These are phyloP conservation scores for Pontederia paniculata DNA, from an alignment of 176 grass and related monocot species.

Conservation along the genomic window DNA sequence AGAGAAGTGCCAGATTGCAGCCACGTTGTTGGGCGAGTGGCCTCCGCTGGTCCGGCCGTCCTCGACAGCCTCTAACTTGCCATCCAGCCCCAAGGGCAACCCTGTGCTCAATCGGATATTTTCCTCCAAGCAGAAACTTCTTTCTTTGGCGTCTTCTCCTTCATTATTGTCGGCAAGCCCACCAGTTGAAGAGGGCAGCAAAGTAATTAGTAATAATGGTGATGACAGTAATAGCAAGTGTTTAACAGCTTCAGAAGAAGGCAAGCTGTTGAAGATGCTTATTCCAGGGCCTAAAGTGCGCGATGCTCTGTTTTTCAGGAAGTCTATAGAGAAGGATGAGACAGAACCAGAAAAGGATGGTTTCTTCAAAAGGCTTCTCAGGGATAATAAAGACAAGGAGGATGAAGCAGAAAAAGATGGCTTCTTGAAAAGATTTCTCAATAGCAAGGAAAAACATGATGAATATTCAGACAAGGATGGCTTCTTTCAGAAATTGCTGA, in stretches of 20 bases:
- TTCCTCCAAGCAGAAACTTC: conserved; percentile 69
- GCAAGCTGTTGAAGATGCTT: conserved; percentile 78
- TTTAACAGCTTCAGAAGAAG: conserved; percentile 53
- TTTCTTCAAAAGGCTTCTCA: conserved; percentile 9
- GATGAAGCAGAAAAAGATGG: conserved; percentile 52
- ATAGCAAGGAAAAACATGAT: conserved; percentile 69
- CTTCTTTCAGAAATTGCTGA: conserved; percentile 45
- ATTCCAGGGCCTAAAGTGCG: conserved; percentile 79
- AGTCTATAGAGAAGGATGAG: conserved; percentile 72
- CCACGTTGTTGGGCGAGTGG: conserved; percentile 75
- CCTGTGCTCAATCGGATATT: conserved; percentile 82
- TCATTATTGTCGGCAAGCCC: conserved; percentile 37
- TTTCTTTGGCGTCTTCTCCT: conserved; percentile 63
- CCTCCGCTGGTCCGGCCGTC: conserved; percentile 35
- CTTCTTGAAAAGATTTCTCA: conserved; percentile 85
- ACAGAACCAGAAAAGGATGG: conserved; percentile 37
- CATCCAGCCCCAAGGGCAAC: conserved; percentile 54
- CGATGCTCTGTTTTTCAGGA: conserved; percentile 73
- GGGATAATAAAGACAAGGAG: conserved; percentile 14
- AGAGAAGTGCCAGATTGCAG: conserved; percentile 83
- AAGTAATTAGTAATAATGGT: conserved; percentile 10
- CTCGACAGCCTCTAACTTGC: conserved; percentile 22
- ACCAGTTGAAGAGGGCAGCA: conserved; percentile 3
- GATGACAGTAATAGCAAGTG: conserved; percentile 29
- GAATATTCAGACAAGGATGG: conserved; percentile 63